Evolutionary conservation across 371 early-diverging fungal species (phyloP).

Genomic region (Mucor lusitanicus): DNA sequence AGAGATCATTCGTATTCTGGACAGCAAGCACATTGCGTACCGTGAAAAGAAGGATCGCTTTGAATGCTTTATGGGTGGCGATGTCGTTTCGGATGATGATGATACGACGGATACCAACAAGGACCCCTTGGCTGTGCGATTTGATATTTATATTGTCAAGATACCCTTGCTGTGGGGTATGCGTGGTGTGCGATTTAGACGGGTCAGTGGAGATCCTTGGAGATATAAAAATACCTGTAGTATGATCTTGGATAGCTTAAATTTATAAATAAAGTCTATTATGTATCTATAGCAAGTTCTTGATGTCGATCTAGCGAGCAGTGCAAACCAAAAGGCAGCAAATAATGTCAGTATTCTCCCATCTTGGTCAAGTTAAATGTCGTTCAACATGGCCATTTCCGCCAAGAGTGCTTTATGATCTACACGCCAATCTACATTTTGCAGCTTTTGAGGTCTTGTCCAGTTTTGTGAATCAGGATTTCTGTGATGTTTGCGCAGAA

Average conservation of each 20-base stretch:
- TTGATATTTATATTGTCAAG: slow-evolving; percentile 67
- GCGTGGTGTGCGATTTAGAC: slow-evolving; percentile 72
- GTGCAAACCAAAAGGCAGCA: too few species aligned
- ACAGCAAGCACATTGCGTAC: slow-evolving; percentile 44
- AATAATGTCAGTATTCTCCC: too few species aligned
- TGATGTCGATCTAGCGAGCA: too few species aligned
- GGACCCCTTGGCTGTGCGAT: slow-evolving; percentile 38
- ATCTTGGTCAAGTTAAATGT: too few species aligned
- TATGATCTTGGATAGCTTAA: slow-evolving; percentile 55
- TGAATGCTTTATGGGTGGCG: slow-evolving; percentile 37
- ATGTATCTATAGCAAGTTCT: too few species aligned
- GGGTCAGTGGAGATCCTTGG: slow-evolving; percentile 72
- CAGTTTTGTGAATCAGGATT: too few species aligned
- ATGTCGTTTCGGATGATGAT: background rate
- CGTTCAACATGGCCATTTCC: too few species aligned
- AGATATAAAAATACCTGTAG: slow-evolving; percentile 67
- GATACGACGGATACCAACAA: background rate
- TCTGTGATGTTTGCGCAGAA: too few species aligned
- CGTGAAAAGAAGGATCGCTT: slow-evolving; percentile 64
- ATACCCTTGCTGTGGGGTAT: slow-evolving; percentile 66
- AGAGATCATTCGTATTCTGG: slow-evolving; percentile 52
- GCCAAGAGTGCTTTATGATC: too few species aligned
- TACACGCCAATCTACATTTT: too few species aligned
- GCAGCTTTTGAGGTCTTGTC: too few species aligned
- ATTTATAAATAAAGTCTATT: slow-evolving; percentile 31